Evolutionary conservation across 2,329 filamentous ascomycete species (phyloP), one percentile per base, ranked within the genome.

Genomic region (Sclerotinia minor): DNA sequence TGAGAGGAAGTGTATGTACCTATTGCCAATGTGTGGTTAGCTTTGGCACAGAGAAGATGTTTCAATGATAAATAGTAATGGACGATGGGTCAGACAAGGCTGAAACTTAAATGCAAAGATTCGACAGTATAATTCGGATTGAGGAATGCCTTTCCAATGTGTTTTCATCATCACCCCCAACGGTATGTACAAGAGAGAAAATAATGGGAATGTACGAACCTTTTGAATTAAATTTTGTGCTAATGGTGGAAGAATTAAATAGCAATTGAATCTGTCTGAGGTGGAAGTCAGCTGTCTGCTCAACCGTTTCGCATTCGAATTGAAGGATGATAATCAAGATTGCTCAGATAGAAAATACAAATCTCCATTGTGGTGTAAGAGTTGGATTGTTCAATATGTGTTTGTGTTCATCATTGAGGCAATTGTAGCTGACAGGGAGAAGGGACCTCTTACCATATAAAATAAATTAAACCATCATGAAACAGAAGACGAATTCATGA

Each of bases 341-440:
- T 71, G 69, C 69, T 79, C 78, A 79, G 78, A 77, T 72, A 75
- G 71, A 75, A 77, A 71, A 71, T 73, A 76, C 71, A 71, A 75
- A 74, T 78, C 76, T 75, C 75, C 74, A 76, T 76, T 70, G 64
- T 69, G 53, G 69, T 74, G 76, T 80, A 79, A 78, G 79, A 79
- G 78, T 80, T 80, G 79, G 78, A 80, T 79, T 80, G 78, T 79
- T 79, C 79, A 75, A 72, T 70, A 61, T 73, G 67, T 75, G 74
- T 75, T 73, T 76, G 70, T 65, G 77, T 75, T 80, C 79, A 79
- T 80, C 78, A 79, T 76, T 73, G 72, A 70, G 72, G 70, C 69
- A 67, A 64, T 57, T 66, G 63, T 59, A 67, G 21, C 29, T 70
- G 65, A 68, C n/a, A 55, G 67, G 61, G 24, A 59, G 32, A 19